Base-by-base conservation (phyloP, 371 early-diverging fungal species). In the Quaeritorhiza haematococci region DNA sequence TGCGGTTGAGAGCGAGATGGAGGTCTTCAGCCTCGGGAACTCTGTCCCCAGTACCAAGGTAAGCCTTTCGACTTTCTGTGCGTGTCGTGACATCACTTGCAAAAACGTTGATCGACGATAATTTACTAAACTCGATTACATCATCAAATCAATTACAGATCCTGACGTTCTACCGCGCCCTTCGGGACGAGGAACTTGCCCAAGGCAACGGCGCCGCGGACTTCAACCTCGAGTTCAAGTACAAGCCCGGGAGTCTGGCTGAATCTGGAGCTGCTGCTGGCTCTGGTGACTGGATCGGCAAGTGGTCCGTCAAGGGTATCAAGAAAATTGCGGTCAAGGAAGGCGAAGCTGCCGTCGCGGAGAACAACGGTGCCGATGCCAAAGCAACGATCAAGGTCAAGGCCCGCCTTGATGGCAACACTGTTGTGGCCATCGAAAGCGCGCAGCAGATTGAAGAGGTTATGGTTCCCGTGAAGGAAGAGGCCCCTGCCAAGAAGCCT, bases 391-490 rank as follows among this genome's bases (percentile, higher is more conserved):
- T 96, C 76, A 92, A 91, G 82, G 89, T 95, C 73, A 94, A 94
- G 86, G 91, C 89, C 38, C 82, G 85, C 66, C 74, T 92, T 61
- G 89, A 91, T 68, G 84, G 84, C 57, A 87, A 89, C 77, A 88
- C 90, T 62, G 72, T 94, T 61, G 72, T 93, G 52, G 53, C 76
- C 48, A 76, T 96, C 53, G 93, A 91, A 68, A 75, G 83, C 50
- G 94, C 96, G 50, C 86, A 90, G 69, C 85, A 89, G 51, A 88
- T 92, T 33, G 95, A 93, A 75, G 94, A 96, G 68, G 61, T 68
- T 30, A 51, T 71, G 34, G 71, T 75, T 38, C 68, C 74, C 23
- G 66, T 62, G n/a, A 71, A 76, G 45, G 73, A 72, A 50, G 62
- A 66, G 33, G 62, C 58, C 58, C 48, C 58, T n/a, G 62, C 49